Percentiles rank a stretch among this genome's conserved stretches.
Conservation (phyloP, 1,284 basidiomycete species). For the Leccinum subatratum region DNA sequence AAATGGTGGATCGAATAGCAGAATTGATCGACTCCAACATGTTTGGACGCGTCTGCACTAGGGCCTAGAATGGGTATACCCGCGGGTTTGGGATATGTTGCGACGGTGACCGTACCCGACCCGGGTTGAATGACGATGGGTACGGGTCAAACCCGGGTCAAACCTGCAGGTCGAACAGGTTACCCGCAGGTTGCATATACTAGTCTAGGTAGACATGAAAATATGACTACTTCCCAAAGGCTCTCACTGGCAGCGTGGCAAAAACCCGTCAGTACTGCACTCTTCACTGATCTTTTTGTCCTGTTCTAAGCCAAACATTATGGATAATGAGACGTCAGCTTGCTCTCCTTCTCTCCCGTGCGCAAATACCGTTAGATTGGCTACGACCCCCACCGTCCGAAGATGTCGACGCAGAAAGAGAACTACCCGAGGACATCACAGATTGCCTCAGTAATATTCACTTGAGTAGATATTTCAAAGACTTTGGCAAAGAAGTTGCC, state of each 20-base stretch:
- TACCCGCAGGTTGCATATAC: no score
- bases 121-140: no score
- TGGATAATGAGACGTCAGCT: slow-evolving; percentile 94
- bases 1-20: slow-evolving; percentile 79
- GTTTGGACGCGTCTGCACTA: slow-evolving; percentile 88
- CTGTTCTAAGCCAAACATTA: slow-evolving; percentile 16
- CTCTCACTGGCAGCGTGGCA: no score
- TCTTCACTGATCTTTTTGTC: background rate
- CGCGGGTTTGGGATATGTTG: no score
- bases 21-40: slow-evolving; percentile 84
- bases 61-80: no score
- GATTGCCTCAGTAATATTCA: slow-evolving; percentile 83
- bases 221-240: no score
- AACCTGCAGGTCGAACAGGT: no score
- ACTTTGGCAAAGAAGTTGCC: slow-evolving; percentile 93
- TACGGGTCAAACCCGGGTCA: no score
- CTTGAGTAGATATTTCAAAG: slow-evolving; percentile 81
- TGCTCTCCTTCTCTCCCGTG: slow-evolving; percentile 88
- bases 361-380: slow-evolving; percentile 91
- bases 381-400: slow-evolving; percentile 56
- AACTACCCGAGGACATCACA: slow-evolving; percentile 78
- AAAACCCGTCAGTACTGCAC: slow-evolving; percentile 64
- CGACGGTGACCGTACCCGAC: no score
- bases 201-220: no score
- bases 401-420: slow-evolving; percentile 56